phyloP scores from a whole-genome alignment of 2,329 filamentous ascomycete species.

The Rhynchosporium secalis region DNA sequence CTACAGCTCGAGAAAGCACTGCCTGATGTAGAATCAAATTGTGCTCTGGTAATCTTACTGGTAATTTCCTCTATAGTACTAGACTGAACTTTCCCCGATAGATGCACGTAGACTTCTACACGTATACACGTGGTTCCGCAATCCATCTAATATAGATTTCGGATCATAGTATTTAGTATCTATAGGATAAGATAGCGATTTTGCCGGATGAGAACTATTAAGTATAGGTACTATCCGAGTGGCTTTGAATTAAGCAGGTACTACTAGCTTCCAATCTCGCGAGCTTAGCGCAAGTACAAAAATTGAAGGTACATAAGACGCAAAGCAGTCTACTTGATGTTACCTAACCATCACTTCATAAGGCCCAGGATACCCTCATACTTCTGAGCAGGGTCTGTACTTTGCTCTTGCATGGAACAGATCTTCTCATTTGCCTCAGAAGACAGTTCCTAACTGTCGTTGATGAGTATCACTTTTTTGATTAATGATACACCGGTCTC shows the following conservation, averaged over 20 bases:
- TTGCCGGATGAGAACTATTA: slow-evolving; percentile 38
- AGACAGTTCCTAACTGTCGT: slow-evolving; percentile 19
- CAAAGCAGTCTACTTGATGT: no score
- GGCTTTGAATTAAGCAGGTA: slow-evolving; percentile 54
- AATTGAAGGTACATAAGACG: background rate
- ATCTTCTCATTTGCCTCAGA: slow-evolving; percentile 55
- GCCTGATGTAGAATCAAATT: no score
- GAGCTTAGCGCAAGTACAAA: slow-evolving; percentile 42
- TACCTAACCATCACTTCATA: slow-evolving; percentile 46
- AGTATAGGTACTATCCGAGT: slow-evolving; percentile 42
- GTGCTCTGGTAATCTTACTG: no score
- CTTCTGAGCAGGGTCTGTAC: slow-evolving; percentile 57
- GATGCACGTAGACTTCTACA: background rate
- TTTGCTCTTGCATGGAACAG: slow-evolving; percentile 47
- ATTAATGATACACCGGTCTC: slow-evolving; percentile 62
- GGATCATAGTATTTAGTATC: background rate
- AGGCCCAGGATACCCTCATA: slow-evolving; percentile 53
- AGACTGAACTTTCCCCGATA: no score
- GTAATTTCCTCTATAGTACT: no score
- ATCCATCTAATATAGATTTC: background rate
- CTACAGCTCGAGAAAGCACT: no score
- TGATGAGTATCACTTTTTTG: slow-evolving; percentile 43
- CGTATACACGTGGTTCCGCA: background rate
- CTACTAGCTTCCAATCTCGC: slow-evolving; percentile 44
- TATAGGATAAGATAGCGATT: slow-evolving; percentile 21